phyloP scores from a whole-genome alignment of 495 filamentous ascomycete species.

The Jackrogersella multiformis region DNA sequence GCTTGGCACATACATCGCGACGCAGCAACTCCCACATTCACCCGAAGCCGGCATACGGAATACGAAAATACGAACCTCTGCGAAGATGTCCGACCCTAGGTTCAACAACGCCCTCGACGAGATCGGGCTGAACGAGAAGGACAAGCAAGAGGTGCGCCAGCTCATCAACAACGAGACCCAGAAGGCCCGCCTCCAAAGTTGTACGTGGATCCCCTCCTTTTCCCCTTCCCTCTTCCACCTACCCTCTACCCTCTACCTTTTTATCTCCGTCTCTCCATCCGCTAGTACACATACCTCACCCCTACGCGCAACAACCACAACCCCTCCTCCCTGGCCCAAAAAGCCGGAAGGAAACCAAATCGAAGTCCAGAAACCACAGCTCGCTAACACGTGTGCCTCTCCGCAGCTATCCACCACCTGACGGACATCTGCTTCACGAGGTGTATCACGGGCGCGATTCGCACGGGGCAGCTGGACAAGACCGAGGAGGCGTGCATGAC shows the following conservation, averaged over 20 bases:
- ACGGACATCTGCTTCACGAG: slow-evolving; percentile 94
- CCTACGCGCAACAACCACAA: neutral
- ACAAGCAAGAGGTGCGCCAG: slow-evolving; percentile 87
- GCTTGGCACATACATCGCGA: neutral
- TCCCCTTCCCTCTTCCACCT: slow-evolving; percentile 7
- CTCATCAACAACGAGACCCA: slow-evolving; percentile 82
- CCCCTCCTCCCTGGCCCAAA: too few species aligned
- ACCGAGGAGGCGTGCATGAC: slow-evolving; percentile 81
- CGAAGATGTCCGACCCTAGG: slow-evolving; percentile 30
- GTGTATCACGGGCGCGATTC: slow-evolving; percentile 76
- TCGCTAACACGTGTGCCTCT: slow-evolving; percentile 26
- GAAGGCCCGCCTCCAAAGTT: slow-evolving; percentile 79
- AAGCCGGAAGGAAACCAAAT: neutral
- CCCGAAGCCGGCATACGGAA: neutral
- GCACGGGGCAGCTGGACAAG: slow-evolving; percentile 71
- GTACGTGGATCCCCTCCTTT: slow-evolving; percentile 59
- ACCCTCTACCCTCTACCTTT: neutral
- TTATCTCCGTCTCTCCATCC: neutral
- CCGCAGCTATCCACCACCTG: slow-evolving; percentile 65
- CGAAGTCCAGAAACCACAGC: neutral
- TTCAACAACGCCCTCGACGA: slow-evolving; percentile 64
- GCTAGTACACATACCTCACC: neutral
- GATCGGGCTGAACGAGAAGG: slow-evolving; percentile 77
- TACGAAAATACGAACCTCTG: neutral
- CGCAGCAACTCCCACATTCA: neutral